A percentile compares a stretch with the other conserved stretches of the same genome.
phyloP scores from a whole-genome alignment of 148 eudicot genomes.

The Rhododendron simsii region DNA sequence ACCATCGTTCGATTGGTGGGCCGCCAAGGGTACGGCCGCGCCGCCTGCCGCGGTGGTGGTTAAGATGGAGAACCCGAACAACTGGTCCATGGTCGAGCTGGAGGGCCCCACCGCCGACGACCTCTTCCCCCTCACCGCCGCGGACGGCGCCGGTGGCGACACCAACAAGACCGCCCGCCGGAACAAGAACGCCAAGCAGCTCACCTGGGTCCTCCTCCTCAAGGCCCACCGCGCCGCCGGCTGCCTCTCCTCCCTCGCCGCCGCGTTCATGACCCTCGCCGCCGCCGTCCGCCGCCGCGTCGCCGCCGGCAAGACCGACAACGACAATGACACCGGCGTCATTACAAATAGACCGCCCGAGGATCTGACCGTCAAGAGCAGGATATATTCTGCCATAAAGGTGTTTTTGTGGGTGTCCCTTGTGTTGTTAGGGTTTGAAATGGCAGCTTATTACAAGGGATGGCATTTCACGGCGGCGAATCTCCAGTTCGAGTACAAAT shows the following conservation, averaged over 20 bases:
- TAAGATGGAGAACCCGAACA: constrained; percentile 87
- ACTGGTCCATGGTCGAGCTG: constrained; percentile 88
- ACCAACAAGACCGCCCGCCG: constrained; percentile 19
- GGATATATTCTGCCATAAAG: constrained; percentile 49
- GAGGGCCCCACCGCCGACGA: constrained; percentile 46
- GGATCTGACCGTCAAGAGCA: constrained; percentile 17
- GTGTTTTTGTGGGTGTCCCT: constrained; percentile 41
- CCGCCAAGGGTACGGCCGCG: constrained; percentile 32
- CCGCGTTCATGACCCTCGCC: constrained; percentile 39
- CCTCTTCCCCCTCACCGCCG: constrained; percentile 24
- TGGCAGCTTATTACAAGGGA: constrained; percentile 57
- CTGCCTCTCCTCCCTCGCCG: constrained; percentile 54
- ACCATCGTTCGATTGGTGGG: constrained; percentile 6
- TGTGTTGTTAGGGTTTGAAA: constrained; percentile 44
- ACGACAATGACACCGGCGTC: constrained; percentile 19
- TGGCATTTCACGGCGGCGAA: constrained; percentile 51
- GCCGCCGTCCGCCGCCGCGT: constrained; percentile 66
- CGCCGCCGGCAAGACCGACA: constrained; percentile 56
- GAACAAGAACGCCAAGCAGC: constrained; percentile 74
- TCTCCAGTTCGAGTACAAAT: constrained; percentile 35
- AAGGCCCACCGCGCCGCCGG: constrained; percentile 85
- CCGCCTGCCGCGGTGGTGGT: constrained; percentile 78
- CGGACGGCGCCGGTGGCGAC: constrained; percentile 10
- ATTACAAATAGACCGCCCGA: neutral
- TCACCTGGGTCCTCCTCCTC: constrained; percentile 82